Evolutionary conservation across 2,329 filamentous ascomycete genomes (phyloP).

Genomic region (Clarireedia monteithiana): DNA sequence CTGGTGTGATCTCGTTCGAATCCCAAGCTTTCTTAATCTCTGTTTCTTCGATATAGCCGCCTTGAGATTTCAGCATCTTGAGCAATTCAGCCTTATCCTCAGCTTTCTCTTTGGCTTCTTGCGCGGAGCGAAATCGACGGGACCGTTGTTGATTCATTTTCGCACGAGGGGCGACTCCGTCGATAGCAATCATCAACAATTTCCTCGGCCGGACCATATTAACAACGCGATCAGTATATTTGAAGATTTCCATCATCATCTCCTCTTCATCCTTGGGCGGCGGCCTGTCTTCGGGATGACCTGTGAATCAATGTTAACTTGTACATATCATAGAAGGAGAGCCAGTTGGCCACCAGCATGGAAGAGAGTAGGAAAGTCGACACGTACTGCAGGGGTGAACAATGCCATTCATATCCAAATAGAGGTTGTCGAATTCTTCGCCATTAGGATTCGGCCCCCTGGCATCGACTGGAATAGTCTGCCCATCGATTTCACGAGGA

Average conservation of each 20-base stretch:
- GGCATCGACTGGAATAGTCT: constrained; percentile 75
- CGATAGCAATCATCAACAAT: constrained; percentile 94
- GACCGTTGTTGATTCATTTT: constrained; percentile 99
- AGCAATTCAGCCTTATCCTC: constrained; percentile 82
- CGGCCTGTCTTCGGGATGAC: constrained; percentile 84
- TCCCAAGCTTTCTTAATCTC: constrained; percentile 87
- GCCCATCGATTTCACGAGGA: constrained; percentile 75
- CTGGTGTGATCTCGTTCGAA: constrained; percentile 78
- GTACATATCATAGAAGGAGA: not conserved
- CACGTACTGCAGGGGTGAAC: constrained; percentile 77
- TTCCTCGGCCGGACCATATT: constrained; percentile 98
- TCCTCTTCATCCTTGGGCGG: constrained; percentile 91
- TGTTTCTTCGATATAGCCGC: constrained; percentile 54
- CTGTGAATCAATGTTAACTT: not conserved
- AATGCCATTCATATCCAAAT: constrained; percentile 99
- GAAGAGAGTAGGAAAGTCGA: not conserved
- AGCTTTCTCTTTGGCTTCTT: constrained; percentile 91
- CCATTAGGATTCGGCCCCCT: constrained; percentile 88
- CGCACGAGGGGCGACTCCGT: constrained; percentile 92
- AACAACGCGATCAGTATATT: constrained; percentile 96
- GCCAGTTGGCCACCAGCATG: not conserved
- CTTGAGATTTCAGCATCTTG: constrained; percentile 73
- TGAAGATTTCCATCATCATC: constrained; percentile 99
- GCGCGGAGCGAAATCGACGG: constrained; percentile 85
- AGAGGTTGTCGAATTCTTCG: constrained; percentile 96